A percentile compares a stretch with the other conserved stretches of the same genome.
Evolutionary conservation across 371 early-diverging fungal genomes (phyloP).

Genomic region (Syncephalastrum monosporum): DNA sequence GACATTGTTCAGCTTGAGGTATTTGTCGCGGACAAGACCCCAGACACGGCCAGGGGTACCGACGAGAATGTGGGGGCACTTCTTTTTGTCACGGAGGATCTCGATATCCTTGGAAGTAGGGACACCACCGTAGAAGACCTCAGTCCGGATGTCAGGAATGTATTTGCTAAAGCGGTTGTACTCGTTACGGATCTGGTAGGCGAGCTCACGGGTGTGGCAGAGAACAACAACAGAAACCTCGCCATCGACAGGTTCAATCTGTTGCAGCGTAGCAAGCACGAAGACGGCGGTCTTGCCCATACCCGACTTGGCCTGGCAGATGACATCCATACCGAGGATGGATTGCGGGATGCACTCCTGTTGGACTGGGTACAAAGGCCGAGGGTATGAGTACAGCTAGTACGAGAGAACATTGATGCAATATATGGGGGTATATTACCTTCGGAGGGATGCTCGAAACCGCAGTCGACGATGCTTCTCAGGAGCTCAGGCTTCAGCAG

Average conservation of each 20-base stretch:
- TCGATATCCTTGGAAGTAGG: constrained; percentile 79
- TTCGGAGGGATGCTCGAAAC: constrained; percentile 99
- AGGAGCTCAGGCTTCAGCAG: constrained; percentile 94
- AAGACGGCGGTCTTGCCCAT: constrained; percentile 99
- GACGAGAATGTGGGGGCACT: constrained; percentile 93
- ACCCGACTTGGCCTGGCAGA: constrained; percentile 99
- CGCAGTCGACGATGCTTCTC: constrained; percentile 95
- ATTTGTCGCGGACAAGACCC: constrained; percentile 84
- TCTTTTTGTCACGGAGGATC: constrained; percentile 74
- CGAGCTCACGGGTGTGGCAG: constrained; percentile 98
- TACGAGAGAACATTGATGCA: no score
- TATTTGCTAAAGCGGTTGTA: constrained; percentile 94
- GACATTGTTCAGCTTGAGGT: constrained; percentile 75
- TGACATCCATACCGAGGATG: constrained; percentile 93
- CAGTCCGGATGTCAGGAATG: constrained; percentile 91
- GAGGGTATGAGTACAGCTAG: no score
- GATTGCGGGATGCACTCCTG: constrained; percentile 98
- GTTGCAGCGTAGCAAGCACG: constrained; percentile 95
- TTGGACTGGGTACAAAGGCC: constrained; percentile 71
- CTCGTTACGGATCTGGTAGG: constrained; percentile 97
- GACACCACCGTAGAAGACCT: constrained; percentile 92
- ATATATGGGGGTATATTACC: constrained; percentile 39
- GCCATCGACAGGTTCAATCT: constrained; percentile 83
- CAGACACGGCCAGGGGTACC: constrained; percentile 98
- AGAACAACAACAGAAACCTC: constrained; percentile 89